Evolutionary conservation across 306 rosid species (phyloP), one percentile per base, ranked within the genome.

Genomic region (Rosa multiflora): DNA sequence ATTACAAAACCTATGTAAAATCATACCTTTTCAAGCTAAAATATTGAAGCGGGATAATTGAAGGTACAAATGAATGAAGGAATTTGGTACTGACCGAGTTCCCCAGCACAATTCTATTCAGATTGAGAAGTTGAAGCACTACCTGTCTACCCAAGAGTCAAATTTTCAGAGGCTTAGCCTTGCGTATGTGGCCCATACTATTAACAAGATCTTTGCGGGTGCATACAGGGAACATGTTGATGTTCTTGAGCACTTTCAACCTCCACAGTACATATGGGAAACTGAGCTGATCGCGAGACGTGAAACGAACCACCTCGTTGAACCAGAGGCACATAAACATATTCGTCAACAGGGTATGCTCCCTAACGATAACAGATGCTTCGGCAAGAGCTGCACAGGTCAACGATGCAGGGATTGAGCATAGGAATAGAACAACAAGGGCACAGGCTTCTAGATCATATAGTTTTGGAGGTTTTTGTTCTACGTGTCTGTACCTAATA

Each of bases 191-290:
- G 76, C 98, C 98, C 99, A 96, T 93, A 83, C 93, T 96, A 81
- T 93, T 96, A 61, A 96, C 98, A 73, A 93, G 97, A 89, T 96
- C 99, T 83, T 96, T 96, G 79, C 99, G 98, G 39, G 90, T 88
- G 75, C 99, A 91, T n/a, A 96, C 98, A 20, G 97, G 98, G 82
- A 96, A 93, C 86, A 80, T 81, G 61, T 91, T 89, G 70, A 96
- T 82, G 80, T 81, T 83, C 88, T 86, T 80, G 55, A 87, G 83
- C 72, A 89, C 87, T 77, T 90, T 91, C 83, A 91, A 78, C 82
- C 90, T 88, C 99, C 99, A 95, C 53, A 93, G 76, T 29, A 95
- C 93, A 75, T 90, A 93, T 15, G 99, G 98, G 86, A 95, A 95
- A 83, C 99, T 95, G 62, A 95, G 93, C 86, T 95, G 97, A 81